Percentiles rank a stretch among this genome's conserved stretches.
Conservation (phyloP, 73 alveolate species). For the Stentor roeselii region DNA sequence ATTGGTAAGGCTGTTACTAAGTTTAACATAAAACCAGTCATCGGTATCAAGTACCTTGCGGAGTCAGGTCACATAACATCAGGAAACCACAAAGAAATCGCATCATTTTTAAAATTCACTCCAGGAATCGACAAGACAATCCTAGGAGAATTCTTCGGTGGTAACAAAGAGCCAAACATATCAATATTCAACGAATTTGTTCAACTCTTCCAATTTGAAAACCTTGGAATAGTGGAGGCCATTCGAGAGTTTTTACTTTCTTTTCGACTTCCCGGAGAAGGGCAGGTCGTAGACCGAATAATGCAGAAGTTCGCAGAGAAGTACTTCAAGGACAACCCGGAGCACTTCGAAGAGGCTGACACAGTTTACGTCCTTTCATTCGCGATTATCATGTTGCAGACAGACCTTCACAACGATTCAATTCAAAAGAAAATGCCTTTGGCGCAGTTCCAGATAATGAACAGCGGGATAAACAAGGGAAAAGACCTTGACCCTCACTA, state of each 20-base stretch:
- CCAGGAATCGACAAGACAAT: conserved; percentile 74
- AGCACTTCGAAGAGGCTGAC: conserved; percentile 73
- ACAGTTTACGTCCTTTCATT: conserved; percentile 82
- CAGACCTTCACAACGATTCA: conserved; percentile 95
- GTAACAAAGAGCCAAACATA: conserved; percentile 72
- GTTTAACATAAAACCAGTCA: conserved; percentile 82
- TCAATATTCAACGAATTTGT: conserved; percentile 78
- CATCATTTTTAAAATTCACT: conserved; percentile 64
- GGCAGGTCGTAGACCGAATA: conserved; percentile 95
- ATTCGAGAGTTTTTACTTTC: conserved; percentile 77
- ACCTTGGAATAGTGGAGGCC: conserved; percentile 77
- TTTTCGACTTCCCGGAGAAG: conserved; percentile 98
- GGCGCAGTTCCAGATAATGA: conserved; percentile 69
- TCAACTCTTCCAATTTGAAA: conserved; percentile 79
- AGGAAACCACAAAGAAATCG: conserved; percentile 57
- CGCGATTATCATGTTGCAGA: conserved; percentile 95
- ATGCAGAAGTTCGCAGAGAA: conserved; percentile 94
- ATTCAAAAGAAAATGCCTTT: conserved; percentile 75
- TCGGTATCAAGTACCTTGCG: conserved; percentile 69
- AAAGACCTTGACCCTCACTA: conserved; percentile 69
- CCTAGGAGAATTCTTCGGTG: conserved; percentile 95
- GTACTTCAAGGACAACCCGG: conserved; percentile 88
- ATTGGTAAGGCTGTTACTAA: conserved; percentile 74
- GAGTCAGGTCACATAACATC: conserved; percentile 51
- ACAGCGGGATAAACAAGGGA: conserved; percentile 73